Conservation (phyloP, 345 rosid species). For the Brassica nigra region DNA sequence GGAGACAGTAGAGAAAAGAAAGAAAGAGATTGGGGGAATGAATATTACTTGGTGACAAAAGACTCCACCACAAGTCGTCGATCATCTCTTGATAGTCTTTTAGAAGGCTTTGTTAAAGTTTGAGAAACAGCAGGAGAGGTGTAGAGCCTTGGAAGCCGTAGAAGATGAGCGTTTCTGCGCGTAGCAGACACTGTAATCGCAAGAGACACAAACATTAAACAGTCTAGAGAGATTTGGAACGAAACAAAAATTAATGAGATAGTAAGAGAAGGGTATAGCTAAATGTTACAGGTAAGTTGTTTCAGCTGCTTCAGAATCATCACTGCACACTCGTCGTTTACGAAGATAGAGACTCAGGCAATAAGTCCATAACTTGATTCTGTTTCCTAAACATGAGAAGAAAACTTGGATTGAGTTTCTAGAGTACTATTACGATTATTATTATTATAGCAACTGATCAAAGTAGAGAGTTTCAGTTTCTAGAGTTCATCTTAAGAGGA, state of each 20-base stretch:
- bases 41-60: slow-evolving; percentile 29
- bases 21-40: background rate
- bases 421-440: background rate
- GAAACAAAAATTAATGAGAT: background rate
- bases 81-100: slow-evolving; percentile 26
- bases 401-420: background rate
- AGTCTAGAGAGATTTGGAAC: background rate
- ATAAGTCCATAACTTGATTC: slow-evolving; percentile 14
- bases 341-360: background rate
- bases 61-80: slow-evolving; percentile 28
- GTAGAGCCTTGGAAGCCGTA: slow-evolving; percentile 16
- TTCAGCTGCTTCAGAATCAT: slow-evolving; percentile 33
- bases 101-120: background rate
- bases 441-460: background rate
- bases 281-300: slow-evolving; percentile 19
- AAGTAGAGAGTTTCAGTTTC: background rate
- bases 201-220: slow-evolving; percentile 6
- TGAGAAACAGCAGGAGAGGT: slow-evolving; percentile 37
- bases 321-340: background rate
- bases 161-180: slow-evolving; percentile 13
- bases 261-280: background rate
- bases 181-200: slow-evolving; percentile 26
- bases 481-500: background rate
- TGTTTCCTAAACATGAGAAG: slow-evolving; percentile 6
- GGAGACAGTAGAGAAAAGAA: background rate